Base-by-base conservation (phyloP, 345 rosid species). In the Salix udensis region DNA sequence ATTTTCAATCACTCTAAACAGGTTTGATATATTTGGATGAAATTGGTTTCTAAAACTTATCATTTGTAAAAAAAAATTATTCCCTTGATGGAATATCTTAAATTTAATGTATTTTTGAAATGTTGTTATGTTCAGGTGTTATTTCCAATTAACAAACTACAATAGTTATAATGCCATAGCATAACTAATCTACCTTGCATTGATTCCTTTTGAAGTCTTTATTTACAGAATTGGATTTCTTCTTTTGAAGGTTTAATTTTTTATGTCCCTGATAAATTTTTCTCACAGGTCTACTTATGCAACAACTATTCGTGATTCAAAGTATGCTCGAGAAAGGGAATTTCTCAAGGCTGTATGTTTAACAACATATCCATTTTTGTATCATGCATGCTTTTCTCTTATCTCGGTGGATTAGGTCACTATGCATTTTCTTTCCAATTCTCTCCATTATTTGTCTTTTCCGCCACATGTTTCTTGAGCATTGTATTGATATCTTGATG, bases 281-380 rank as follows among this genome's bases (percentile, higher is more conserved):
- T 61, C 61, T 44, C 15, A 40, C 83, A 95, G 98, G 89, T 93
- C 97, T 15, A 96, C 98, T 65, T 96, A 96, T 86, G 99, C 98
- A 70, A 94, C 94, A 30, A 93, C 99, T 15, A 76, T 88, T 61
- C 92, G 97, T 2, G 99, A 93, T 83, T 93, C 97, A 73, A 96
- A 87, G 84, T 96, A 96, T 77, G 92, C 90, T 55, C 87, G 94
- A 70, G 97, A 93, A 82, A 91, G 97, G 84, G 98, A 93, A 69
- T 96, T 96, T 83, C 91, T 96, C 72, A 89, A 90, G 86, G 98
- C 91, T 85, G 98, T 95, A 93, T 76, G 98, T 79, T 69, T 61
- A 77, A 65, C 44, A 39, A 71, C 40, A 28, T 68, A 11, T 68
- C 37, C n/a, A 36, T 71, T 67, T 71, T 73, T 55, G 21, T 24